A percentile compares a stretch with the other conserved stretches of the same genome.
Conservation (phyloP, 2,329 filamentous ascomycete species). For the Alternaria arborescens region DNA sequence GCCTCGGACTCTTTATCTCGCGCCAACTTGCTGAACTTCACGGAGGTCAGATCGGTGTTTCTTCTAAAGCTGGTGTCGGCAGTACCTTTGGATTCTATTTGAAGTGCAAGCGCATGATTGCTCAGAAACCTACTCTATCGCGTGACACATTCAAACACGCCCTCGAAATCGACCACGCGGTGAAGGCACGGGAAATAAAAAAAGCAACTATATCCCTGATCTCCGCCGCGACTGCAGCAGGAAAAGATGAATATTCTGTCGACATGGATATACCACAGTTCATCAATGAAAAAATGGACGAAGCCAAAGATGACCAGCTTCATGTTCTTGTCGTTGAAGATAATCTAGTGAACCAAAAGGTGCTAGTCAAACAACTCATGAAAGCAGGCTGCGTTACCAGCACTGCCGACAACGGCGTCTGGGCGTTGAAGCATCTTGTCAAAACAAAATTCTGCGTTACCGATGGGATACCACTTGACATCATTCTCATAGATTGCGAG, state of each 20-base stretch:
- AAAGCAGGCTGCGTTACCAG: conserved; percentile 41
- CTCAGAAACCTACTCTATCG: conserved; percentile 7
- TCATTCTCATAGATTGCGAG: conserved; percentile 50
- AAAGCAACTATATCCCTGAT: not conserved
- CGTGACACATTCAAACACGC: conserved; percentile 9
- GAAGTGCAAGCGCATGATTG: conserved; percentile 30
- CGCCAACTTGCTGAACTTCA: conserved; percentile 48
- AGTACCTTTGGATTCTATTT: conserved; percentile 50
- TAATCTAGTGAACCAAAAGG: conserved; percentile 50
- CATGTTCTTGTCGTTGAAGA: conserved; percentile 49
- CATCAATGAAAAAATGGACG: not conserved
- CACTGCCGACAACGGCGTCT: conserved; percentile 46
- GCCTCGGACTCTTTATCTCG: conserved; percentile 50
- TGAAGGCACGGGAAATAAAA: not conserved
- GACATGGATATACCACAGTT: not conserved
- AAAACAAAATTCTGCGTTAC: conserved; percentile 27
- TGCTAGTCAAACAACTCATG: conserved; percentile 44
- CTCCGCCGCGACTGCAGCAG: not conserved
- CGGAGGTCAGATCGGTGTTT: conserved; percentile 47
- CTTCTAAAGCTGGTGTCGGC: conserved; percentile 40
- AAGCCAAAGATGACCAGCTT: conserved; percentile 16
- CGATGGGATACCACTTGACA: conserved; percentile 31
- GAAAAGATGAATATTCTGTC: not conserved
- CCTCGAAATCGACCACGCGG: conserved; percentile 1
- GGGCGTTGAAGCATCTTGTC: conserved; percentile 37